Conservation (phyloP, 192 early-diverging fungal genomes). For the Spizellomyces sp. region DNA sequence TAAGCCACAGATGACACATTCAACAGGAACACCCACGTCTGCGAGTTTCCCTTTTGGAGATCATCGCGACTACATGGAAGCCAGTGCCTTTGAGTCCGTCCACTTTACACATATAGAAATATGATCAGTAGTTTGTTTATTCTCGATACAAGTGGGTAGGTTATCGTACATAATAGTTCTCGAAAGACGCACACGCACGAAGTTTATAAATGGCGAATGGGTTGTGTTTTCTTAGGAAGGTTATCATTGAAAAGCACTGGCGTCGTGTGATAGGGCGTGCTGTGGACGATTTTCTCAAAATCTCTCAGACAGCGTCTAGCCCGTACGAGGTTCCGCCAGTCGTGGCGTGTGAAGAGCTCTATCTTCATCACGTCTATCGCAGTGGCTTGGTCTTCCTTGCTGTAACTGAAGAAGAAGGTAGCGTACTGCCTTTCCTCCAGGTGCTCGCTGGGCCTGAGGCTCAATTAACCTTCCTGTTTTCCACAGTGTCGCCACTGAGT, state of each 20-base stretch:
- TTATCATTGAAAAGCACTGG: slow-evolving; percentile 91
- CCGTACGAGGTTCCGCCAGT: slow-evolving; percentile 66
- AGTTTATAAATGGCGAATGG: no score
- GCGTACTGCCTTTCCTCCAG: no score
- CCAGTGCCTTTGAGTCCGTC: no score
- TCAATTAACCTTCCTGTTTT: background rate
- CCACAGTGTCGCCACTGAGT: slow-evolving; percentile 73
- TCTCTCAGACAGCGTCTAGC: slow-evolving; percentile 31
- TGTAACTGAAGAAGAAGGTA: slow-evolving; percentile 76
- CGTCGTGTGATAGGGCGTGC: slow-evolving; percentile 64
- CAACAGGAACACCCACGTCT: no score
- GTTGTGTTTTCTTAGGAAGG: slow-evolving; percentile 53
- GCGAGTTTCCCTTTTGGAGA: no score
- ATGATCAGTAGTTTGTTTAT: no score
- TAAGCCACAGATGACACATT: no score
- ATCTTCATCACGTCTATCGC: slow-evolving; percentile 68
- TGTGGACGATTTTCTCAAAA: slow-evolving; percentile 59
- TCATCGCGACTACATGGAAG: no score
- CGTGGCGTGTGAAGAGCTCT: slow-evolving; percentile 62
- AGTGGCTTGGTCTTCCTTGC: slow-evolving; percentile 76
- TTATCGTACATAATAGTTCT: no score
- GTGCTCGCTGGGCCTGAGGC: background rate
- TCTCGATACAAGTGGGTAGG: no score
- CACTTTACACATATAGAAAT: no score
- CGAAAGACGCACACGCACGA: no score